These are phyloP conservation scores for Emergomyces africanus DNA, from an alignment of 2,329 filamentous ascomycete species.

Conservation along the genomic window DNA sequence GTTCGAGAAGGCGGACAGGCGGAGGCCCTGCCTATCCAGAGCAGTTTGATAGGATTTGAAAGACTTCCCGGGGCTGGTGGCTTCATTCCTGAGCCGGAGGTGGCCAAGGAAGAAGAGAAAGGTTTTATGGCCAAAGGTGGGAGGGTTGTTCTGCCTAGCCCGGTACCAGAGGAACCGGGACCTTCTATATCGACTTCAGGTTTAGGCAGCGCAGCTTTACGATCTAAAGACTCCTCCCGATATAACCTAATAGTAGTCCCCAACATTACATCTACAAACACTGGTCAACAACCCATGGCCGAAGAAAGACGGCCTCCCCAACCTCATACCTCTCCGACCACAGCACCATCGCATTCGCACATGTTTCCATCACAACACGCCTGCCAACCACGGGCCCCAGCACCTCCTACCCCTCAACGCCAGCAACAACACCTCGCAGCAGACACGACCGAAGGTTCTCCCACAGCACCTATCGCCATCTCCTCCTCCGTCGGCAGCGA, in stretches of 20 bases:
- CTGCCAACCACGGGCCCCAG: not conserved
- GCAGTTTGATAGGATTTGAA: slow-evolving; percentile 10
- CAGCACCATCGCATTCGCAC: not conserved
- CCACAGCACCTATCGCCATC: slow-evolving; percentile 15
- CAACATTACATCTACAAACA: not conserved
- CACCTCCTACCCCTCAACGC: not conserved
- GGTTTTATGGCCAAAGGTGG: slow-evolving; percentile 4
- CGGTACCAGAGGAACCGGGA: not conserved
- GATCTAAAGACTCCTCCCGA: not conserved
- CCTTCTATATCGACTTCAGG: not conserved
- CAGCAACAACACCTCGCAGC: not conserved
- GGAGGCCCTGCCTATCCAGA: not conserved
- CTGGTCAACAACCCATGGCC: not conserved
- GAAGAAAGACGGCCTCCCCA: not conserved
- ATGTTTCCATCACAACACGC: not conserved
- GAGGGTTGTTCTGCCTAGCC: slow-evolving; percentile 11
- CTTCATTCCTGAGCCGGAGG: slow-evolving; percentile 14
- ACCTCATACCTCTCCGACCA: not conserved
- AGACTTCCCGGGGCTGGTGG: not conserved
- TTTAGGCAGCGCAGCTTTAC: not conserved
- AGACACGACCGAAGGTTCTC: slow-evolving; percentile 10
- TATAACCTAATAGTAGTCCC: not conserved
- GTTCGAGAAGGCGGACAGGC: slow-evolving; percentile 17
- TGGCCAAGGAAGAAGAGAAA: slow-evolving; percentile 9
- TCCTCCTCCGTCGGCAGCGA: slow-evolving; percentile 16